phyloP scores from a whole-genome alignment of 2,329 filamentous ascomycete genomes.

The Xylogone sp. region DNA sequence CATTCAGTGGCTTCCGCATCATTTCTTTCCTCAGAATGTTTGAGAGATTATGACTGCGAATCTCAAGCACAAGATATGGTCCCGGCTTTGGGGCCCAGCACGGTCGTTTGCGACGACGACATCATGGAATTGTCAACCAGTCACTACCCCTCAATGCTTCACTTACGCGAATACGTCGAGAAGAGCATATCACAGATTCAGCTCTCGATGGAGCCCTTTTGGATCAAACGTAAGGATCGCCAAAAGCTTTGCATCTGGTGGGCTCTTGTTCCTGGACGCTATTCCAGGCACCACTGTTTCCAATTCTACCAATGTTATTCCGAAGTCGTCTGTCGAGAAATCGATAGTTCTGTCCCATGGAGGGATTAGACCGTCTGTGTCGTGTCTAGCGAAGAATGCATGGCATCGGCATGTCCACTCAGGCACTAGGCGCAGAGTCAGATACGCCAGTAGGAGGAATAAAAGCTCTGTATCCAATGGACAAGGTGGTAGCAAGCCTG shows the following conservation, averaged over 20 bases:
- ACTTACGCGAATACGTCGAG: constrained; percentile 9
- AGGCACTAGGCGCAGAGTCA: constrained; percentile 19
- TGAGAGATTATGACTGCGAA: constrained; percentile 40
- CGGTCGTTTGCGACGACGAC: constrained; percentile 15
- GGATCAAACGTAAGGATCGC: constrained; percentile 34
- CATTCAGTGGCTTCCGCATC: constrained; percentile 1
- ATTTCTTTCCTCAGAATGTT: constrained; percentile 36
- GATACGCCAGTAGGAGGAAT: constrained; percentile 20
- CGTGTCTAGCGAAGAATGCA: constrained; percentile 14
- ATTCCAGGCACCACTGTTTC: constrained; percentile 32
- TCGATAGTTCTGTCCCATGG: constrained; percentile 15
- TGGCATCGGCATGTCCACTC: constrained; percentile 27
- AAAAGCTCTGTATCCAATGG: constrained; percentile 27
- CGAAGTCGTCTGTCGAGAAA: constrained; percentile 17
- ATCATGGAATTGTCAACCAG: constrained; percentile 10
- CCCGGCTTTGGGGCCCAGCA: constrained; percentile 34
- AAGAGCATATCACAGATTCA: constrained; percentile 15
- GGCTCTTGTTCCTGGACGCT: constrained; percentile 47
- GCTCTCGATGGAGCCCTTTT: constrained; percentile 24
- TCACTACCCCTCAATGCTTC: constrained; percentile 5
- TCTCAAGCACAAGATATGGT: constrained; percentile 42
- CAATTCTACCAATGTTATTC: constrained; percentile 21
- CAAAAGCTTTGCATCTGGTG: constrained; percentile 50
- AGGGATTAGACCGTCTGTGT: constrained; percentile 8
- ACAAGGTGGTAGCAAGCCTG: constrained; percentile 13